Evolutionary conservation across 2,329 filamentous ascomycete genomes (phyloP), one percentile per base, ranked within the genome.

Genomic region (Trichoderma brevicompactum): DNA sequence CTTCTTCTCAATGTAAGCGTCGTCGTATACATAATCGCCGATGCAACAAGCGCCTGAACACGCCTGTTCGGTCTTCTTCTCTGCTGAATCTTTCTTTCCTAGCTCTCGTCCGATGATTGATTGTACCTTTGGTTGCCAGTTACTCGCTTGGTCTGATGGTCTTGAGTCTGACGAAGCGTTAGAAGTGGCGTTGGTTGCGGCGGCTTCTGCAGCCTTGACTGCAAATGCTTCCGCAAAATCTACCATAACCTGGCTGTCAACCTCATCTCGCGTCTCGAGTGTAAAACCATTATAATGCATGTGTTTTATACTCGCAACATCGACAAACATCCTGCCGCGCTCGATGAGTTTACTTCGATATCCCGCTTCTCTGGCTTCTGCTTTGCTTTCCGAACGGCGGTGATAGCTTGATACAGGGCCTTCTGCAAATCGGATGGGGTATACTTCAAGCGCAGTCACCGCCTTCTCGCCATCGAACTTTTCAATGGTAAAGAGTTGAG

Each of bases 381-480:
- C 32, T 5, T 19, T 43, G 1, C 8, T 5, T 44, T 28, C 44
- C 7, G 15, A 36, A 19, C 46, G 61, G 15, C 10, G 6, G 17
- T 49, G 61, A 44, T 55, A 23, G 7, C 19, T 23, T 13, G 32
- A 23, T 10, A 36, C 15, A 17, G 46, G 41, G 5, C 40, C 3
- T 3, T 54, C 40, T 23, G 61, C 46, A 1, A 64, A 66, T 0
- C 68, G 69, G 1, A 77, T 59, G 1, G 74, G 75, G 41, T 74
- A 76, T 0, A 75, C 64, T 0, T 68, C 59, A 0, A 78, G 67
- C 0, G 71, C 68, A 0, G 67, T 68, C 10, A 77, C 58, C 0
- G 53, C 49, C 49, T 66, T 74, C 23, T 72, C 69, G 4, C 73
- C 72, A 0, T 73, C 73, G 48, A 71, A 78, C 2, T 59, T 61